Conservation (phyloP, 495 filamentous ascomycete species). For the Podospora australis region DNA sequence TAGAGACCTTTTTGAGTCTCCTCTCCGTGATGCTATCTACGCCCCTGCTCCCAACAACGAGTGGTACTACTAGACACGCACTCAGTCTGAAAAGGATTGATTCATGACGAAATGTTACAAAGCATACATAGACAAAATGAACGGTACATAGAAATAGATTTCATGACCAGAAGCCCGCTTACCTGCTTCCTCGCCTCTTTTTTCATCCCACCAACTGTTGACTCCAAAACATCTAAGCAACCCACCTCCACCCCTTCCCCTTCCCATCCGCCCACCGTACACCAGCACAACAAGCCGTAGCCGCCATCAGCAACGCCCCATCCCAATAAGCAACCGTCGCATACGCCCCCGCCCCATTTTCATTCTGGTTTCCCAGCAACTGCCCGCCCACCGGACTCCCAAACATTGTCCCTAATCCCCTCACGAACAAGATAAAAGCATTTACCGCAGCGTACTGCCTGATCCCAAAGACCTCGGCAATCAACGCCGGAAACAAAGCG, state of each 20-base stretch:
- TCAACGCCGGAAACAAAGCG: slow-evolving; percentile 40
- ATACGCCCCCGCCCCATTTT: slow-evolving; percentile 19
- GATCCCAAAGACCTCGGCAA: slow-evolving; percentile 54
- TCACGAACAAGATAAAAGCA: slow-evolving; percentile 51
- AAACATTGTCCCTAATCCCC: slow-evolving; percentile 48
- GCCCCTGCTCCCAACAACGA: slow-evolving; percentile 2
- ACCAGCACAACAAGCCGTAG: slow-evolving; percentile 27
- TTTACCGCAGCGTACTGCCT: slow-evolving; percentile 54
- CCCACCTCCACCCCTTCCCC: slow-evolving; percentile 31
- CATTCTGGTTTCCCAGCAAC: slow-evolving; percentile 27
- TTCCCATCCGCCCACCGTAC: slow-evolving; percentile 33
- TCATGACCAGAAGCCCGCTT: too few species aligned
- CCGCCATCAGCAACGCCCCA: slow-evolving; percentile 27
- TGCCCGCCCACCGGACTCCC: slow-evolving; percentile 46
- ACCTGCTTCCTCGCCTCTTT: too few species aligned
- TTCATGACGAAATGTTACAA: too few species aligned
- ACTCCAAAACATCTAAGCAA: slow-evolving; percentile 27
- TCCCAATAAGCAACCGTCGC: slow-evolving; percentile 30
- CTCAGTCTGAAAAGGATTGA: too few species aligned
- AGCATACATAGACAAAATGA: too few species aligned
- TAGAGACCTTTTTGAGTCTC: slow-evolving; percentile 17
- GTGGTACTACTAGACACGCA: too few species aligned
- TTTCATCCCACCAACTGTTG: too few species aligned
- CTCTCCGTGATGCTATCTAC: slow-evolving; percentile 17
- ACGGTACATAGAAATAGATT: too few species aligned